Conservation (phyloP, 805 yeast species). For the Metschnikowia proteae region DNA sequence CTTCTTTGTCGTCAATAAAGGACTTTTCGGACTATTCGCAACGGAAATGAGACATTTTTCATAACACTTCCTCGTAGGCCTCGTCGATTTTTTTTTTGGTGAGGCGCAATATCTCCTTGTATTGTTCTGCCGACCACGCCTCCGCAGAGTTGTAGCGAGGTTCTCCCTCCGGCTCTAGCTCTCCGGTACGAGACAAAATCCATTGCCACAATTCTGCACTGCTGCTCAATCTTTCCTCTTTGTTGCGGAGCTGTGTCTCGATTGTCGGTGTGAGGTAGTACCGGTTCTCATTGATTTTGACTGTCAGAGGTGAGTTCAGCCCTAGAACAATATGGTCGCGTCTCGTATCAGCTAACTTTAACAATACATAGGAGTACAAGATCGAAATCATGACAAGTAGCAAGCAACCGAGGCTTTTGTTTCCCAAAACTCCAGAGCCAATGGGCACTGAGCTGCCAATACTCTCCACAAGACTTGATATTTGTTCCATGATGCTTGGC, state of each 20-base stretch:
- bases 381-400: conserved; percentile 7
- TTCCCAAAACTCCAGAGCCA: conserved; percentile 10
- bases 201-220: conserved; percentile 17
- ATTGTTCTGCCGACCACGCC: conserved; percentile 3
- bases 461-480: conserved; percentile 9
- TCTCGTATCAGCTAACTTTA: background rate
- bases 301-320: background rate
- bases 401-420: conserved; percentile 9
- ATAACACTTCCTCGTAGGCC: conserved; percentile 6
- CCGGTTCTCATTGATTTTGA: conserved; percentile 7
- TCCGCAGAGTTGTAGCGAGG: background rate
- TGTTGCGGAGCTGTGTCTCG: conserved; percentile 12
- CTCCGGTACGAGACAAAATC: conserved; percentile 13
- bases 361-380: conserved; percentile 9
- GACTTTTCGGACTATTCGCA: background rate
- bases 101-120: conserved; percentile 16
- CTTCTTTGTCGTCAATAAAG: background rate
- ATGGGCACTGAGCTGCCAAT: conserved; percentile 14
- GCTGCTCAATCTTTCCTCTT: background rate
- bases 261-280: conserved; percentile 10
- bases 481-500: conserved; percentile 4
- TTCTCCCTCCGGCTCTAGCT: background rate
- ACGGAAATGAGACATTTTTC: background rate
- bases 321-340: background rate
- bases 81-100: conserved; percentile 15